Conservation (phyloP, 192 early-diverging fungal species). For the Fimicolochytrium jonesii region DNA sequence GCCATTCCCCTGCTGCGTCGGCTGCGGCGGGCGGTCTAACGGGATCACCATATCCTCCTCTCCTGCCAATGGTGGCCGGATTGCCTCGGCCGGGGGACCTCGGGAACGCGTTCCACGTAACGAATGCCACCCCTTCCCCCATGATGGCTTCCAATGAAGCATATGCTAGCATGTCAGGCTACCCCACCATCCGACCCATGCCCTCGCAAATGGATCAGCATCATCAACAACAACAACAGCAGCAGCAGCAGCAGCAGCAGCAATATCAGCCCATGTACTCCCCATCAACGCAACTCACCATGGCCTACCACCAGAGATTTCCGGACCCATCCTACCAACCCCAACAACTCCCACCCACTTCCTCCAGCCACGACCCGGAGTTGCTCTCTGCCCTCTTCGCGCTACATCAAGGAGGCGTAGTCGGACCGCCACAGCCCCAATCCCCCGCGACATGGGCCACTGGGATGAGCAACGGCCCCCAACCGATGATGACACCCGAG, state of each 20-base stretch:
- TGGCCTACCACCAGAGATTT: background rate
- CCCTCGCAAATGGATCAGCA: background rate
- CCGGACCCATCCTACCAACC: background rate
- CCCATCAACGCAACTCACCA: background rate
- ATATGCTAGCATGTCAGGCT: background rate
- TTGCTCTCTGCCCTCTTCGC: slow-evolving; percentile 13
- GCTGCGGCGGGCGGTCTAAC: background rate
- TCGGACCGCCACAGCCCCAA: background rate
- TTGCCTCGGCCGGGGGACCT: background rate
- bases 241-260: background rate
- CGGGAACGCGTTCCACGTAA: background rate
- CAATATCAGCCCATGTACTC: background rate
- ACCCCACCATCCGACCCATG: slow-evolving; percentile 4
- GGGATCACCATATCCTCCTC: background rate
- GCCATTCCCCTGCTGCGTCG: background rate
- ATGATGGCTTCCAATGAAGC: background rate
- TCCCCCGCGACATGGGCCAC: background rate
- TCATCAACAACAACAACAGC: background rate
- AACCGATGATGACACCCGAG: background rate
- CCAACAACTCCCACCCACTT: slow-evolving; percentile 4
- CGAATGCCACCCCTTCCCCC: background rate
- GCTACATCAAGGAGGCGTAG: slow-evolving; percentile 17
- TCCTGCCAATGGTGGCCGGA: background rate
- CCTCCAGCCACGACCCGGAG: slow-evolving; percentile 18
- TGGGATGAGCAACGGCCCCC: background rate